Base-by-base conservation (phyloP, 1,284 basidiomycete genomes). In the Abortiporus biennis region DNA sequence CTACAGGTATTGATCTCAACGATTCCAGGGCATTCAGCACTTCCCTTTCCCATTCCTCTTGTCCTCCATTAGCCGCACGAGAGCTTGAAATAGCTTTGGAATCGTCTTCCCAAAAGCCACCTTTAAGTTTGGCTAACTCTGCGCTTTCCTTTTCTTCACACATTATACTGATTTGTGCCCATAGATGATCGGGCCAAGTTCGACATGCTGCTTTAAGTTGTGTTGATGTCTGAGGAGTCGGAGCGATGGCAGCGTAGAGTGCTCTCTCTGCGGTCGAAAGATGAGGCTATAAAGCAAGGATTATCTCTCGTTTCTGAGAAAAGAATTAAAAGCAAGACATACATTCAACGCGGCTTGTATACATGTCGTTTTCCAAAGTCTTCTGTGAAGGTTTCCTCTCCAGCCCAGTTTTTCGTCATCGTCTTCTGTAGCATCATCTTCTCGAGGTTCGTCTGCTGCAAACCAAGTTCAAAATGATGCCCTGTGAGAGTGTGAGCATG, bases 141-240 rank as follows among this genome's bases (percentile, higher is more conserved):
- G 66, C 68, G 30, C 76, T 80, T 52, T 87, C 73, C 45, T 82
- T 80, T 47, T 89, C 81, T 61, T 98, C 93, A 51, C 92, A 86
- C 23, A 92, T 71, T 35, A 92, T 73, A 54, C 85, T 85, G 44
- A 95, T 72, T 51, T 92, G 84, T 1, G 90, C 91, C 96, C 95
- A 99, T 0, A 98, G 71, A 51, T 92, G 81, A 57, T 99, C 95
- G 58, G 94, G 87, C 93, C 94, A 99, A 20, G 84, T 86, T 25
- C 82, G 68, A 56, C 92, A 94, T 3, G 88, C 84, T 0, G 82
- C 74, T 54, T 77, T 78, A 8, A 98, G 80, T 5, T 92, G 73
- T 4, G 69, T 70, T 0, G 89, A 77, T 3, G 95, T 92, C 50
- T 80, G 72, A 3, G 76, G 71, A 0, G 80, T 78, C 3, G 93